These are phyloP conservation scores for Leishmania martiniquensis DNA, from an alignment of 208 protist species.

Conservation along the genomic window DNA sequence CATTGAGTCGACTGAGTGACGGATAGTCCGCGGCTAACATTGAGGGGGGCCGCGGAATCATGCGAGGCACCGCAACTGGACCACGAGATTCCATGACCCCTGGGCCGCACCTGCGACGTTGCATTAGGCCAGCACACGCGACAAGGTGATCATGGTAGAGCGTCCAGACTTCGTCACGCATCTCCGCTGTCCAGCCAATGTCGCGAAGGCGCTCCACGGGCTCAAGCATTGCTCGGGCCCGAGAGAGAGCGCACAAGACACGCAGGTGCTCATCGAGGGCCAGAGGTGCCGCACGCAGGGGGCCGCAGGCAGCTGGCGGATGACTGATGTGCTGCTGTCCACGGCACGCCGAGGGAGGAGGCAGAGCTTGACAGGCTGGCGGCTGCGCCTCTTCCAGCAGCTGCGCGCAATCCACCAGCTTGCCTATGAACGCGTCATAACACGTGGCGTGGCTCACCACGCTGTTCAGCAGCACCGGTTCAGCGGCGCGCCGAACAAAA, in stretches of 20 bases:
- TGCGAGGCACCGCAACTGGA: neutral
- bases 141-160: constrained; percentile 57
- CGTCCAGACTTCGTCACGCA: constrained; percentile 66
- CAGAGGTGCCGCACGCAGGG: constrained; percentile 8
- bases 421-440: constrained; percentile 16
- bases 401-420: constrained; percentile 11
- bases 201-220: constrained; percentile 9
- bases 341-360: constrained; percentile 23
- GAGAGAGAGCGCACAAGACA: constrained; percentile 46
- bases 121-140: constrained; percentile 34
- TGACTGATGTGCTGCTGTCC: constrained; percentile 7
- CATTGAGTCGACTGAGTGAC: neutral
- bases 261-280: constrained; percentile 35
- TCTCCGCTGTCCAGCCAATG: constrained; percentile 28
- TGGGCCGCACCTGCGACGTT: constrained; percentile 1
- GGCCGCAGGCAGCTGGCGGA: neutral
- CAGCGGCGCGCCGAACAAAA: constrained; percentile 17
- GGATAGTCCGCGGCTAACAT: neutral
- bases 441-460: constrained; percentile 17
- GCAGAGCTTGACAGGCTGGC: constrained; percentile 9
- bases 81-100: neutral
- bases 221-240: constrained; percentile 60
- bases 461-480: constrained; percentile 9
- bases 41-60: neutral
- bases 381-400: constrained; percentile 22